Evolutionary conservation across 129 eudicot species (phyloP), one percentile per base, ranked within the genome.

Genomic region (Flaveria bidentis): DNA sequence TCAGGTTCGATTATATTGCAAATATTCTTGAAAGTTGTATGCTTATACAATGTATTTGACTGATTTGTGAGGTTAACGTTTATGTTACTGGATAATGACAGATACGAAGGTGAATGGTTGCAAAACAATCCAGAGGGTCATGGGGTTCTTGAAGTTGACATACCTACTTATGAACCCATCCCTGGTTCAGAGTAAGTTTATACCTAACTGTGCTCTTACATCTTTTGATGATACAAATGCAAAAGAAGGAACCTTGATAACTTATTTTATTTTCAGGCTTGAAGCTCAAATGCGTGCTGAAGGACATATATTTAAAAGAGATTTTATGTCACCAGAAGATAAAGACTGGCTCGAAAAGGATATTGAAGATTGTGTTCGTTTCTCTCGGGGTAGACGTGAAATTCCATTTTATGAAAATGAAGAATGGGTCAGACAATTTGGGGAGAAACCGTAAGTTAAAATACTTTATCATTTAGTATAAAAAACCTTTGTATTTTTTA

Each of bases 71-170:
- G 62, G 53, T 22, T 46, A 18, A 60, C 66, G 36, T 67, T 9
- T 26, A 66, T 67, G 51, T 58, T 73, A 53, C 23, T 74, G 82
- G 51, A 62, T 80, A 71, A 55, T 80, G 69, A 63, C 60, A 88
- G 98, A 86, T 93, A 93, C 74, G 98, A 93, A 87, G 98, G 98
- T 72, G 98, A 93, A 84, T 93, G 98, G 98, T 81, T 90, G 68
- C 96, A 83, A 71, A 93, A 93, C 76, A 71, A 82, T 70, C 87
- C 87, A 80, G 98, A 93, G 83, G 98, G 98, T 57, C 98, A 93
- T 75, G 98, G 98, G 45, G 98, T 90, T 76, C 87, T 88, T 64
- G 98, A 93, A 86, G 97, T 93, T 73, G 98, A 93, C 10, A 85
- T 93, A 77, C 98, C 98, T 22, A 81, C 80, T 49, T 64, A 82